Percentiles rank a stretch among this genome's conserved stretches.
phyloP scores from a whole-genome alignment of 2,329 filamentous ascomycete genomes.

The Parascedosporium putredinis region DNA sequence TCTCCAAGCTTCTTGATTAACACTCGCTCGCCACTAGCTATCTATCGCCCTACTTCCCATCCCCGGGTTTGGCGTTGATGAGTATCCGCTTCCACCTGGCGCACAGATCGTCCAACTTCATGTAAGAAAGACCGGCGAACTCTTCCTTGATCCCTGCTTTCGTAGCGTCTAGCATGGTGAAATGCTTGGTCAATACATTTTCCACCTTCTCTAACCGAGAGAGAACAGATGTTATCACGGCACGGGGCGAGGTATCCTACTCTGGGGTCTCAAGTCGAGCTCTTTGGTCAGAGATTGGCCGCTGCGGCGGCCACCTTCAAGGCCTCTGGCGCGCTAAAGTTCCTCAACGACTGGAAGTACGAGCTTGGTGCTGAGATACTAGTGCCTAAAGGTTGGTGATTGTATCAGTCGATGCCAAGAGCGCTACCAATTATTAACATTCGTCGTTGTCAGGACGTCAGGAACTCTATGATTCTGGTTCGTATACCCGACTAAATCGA shows the following conservation, averaged over 20 bases:
- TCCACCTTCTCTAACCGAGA: neutral
- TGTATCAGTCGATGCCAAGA: neutral
- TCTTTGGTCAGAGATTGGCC: constrained; percentile 46
- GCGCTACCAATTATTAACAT: neutral
- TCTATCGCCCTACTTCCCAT: constrained; percentile 59
- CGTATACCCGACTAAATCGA: constrained; percentile 3
- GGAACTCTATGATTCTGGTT: constrained; percentile 58
- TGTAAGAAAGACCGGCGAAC: constrained; percentile 15
- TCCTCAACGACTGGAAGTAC: constrained; percentile 60
- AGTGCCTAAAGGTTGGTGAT: constrained; percentile 44
- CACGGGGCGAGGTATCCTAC: constrained; percentile 69
- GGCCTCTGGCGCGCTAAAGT: constrained; percentile 49
- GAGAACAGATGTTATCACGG: constrained; percentile 54
- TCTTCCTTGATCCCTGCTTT: neutral
- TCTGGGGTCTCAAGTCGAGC: constrained; percentile 40
- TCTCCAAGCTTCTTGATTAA: neutral
- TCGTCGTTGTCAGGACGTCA: constrained; percentile 49
- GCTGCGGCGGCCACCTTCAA: constrained; percentile 41
- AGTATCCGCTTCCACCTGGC: constrained; percentile 56
- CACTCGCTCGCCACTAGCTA: constrained; percentile 22
- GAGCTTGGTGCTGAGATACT: constrained; percentile 61
- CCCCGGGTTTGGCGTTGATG: constrained; percentile 62
- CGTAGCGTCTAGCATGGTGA: neutral
- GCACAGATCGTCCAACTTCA: constrained; percentile 60
- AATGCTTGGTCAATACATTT: too few species aligned